These are phyloP conservation scores for Beta lomatogona DNA, from an alignment of 179 eudicot species.

Conservation along the genomic window DNA sequence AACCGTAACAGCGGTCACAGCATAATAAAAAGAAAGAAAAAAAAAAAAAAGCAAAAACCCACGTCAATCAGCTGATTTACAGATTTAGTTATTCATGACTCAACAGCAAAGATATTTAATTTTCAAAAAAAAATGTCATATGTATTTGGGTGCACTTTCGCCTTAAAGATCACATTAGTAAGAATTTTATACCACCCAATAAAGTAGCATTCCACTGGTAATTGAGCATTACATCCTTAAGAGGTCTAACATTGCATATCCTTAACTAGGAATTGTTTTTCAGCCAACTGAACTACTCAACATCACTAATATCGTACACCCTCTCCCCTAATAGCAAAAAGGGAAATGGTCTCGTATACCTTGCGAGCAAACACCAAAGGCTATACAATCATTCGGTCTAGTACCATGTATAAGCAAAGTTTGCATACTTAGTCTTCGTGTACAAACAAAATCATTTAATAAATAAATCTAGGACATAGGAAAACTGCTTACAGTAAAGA, in stretches of 20 bases:
- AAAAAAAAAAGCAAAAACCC: not conserved
- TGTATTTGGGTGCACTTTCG: not conserved
- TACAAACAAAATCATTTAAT: not conserved
- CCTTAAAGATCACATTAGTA: not conserved
- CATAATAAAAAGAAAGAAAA: not conserved
- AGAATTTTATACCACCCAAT: not conserved
- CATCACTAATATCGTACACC: not conserved
- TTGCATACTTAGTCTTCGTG: constrained; percentile 4
- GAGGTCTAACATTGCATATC: not conserved
- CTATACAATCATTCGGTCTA: not conserved
- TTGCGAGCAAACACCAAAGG: constrained; percentile 1
- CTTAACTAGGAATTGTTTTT: not conserved
- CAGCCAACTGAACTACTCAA: not conserved
- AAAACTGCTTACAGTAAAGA: constrained; percentile 63
- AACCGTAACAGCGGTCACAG: not conserved
- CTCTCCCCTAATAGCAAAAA: not conserved
- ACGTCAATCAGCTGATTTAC: not conserved
- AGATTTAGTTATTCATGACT: too few species aligned
- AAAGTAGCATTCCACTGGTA: not conserved
- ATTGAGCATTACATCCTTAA: not conserved
- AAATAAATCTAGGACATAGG: not conserved
- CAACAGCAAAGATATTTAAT: not conserved
- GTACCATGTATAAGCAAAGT: not conserved
- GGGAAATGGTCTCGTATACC: not conserved
- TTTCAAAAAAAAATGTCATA: not conserved